A percentile compares a stretch with the other conserved stretches of the same genome.
Evolutionary conservation across 176 grass and related monocot genomes (phyloP).

Genomic region (Areca catechu): DNA sequence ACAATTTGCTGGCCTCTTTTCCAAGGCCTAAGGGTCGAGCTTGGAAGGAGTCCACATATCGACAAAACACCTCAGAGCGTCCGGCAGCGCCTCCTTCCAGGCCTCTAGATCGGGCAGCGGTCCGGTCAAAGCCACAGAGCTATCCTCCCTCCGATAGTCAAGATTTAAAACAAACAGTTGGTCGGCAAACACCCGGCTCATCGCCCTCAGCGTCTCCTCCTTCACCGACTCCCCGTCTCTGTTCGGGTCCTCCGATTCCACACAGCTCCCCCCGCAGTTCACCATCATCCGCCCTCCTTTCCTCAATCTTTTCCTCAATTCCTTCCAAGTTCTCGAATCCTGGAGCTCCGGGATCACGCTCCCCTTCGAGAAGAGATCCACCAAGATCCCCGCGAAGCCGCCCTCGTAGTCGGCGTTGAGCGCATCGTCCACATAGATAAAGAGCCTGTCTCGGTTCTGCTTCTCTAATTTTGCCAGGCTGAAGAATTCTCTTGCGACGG

Average conservation of each 20-base stretch:
- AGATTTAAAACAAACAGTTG: slow-evolving; percentile 47
- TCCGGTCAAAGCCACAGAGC: slow-evolving; percentile 47
- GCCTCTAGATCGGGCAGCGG: slow-evolving; percentile 21
- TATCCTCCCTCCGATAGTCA: slow-evolving; percentile 31
- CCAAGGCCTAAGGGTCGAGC: no score
- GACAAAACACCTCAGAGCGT: slow-evolving; percentile 30
- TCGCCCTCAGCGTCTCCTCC: slow-evolving; percentile 42
- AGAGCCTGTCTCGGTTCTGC: slow-evolving; percentile 34
- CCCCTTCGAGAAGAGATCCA: slow-evolving; percentile 68
- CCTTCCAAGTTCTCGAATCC: slow-evolving; percentile 37
- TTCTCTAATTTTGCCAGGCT: slow-evolving; percentile 48
- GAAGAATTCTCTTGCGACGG: slow-evolving; percentile 67
- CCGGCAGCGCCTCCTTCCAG: slow-evolving; percentile 53
- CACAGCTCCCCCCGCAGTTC: slow-evolving; percentile 67
- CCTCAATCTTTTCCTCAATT: slow-evolving; percentile 28
- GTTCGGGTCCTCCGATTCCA: slow-evolving; percentile 58
- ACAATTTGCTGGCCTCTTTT: no score
- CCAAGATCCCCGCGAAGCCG: slow-evolving; percentile 54
- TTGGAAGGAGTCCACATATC: slow-evolving; percentile 33
- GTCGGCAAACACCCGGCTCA: slow-evolving; percentile 40
- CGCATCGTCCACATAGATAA: slow-evolving; percentile 45
- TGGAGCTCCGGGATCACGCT: slow-evolving; percentile 72
- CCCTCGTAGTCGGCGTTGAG: slow-evolving; percentile 28
- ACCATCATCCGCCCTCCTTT: slow-evolving; percentile 50
- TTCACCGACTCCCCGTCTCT: slow-evolving; percentile 54